These are phyloP conservation scores for Schizonepeta tenuifolia DNA, from an alignment of 257 asterid species.

Conservation along the genomic window DNA sequence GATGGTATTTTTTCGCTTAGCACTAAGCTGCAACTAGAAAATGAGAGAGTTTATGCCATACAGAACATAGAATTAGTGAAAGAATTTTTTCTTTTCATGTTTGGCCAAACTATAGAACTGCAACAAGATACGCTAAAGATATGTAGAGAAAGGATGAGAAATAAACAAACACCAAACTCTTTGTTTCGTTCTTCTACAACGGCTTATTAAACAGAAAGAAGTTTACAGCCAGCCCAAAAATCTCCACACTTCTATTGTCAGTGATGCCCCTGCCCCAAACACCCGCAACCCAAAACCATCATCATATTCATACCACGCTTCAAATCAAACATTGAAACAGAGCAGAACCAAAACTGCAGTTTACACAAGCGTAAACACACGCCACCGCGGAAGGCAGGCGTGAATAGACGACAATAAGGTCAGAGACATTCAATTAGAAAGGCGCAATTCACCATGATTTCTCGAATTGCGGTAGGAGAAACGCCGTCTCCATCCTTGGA, in stretches of 20 bases:
- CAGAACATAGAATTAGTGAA: background rate
- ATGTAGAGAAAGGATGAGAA: background rate
- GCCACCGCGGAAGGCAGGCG: background rate
- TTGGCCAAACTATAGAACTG: conserved; percentile 10
- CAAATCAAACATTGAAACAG: background rate
- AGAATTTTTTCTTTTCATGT: background rate
- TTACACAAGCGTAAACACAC: background rate
- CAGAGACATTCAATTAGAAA: background rate
- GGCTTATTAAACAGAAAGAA: conserved; percentile 7
- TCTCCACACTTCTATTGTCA: background rate
- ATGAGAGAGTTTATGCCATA: background rate
- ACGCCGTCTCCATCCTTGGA: conserved; percentile 98
- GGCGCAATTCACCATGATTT: conserved; percentile 72
- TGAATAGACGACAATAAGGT: background rate
- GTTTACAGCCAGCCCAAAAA: background rate
- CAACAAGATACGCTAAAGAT: conserved; percentile 7
- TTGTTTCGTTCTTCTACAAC: conserved; percentile 20
- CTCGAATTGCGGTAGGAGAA: conserved; percentile 99
- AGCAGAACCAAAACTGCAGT: conserved; percentile 4
- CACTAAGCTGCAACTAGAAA: background rate
- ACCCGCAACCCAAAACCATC: conserved; percentile 15
- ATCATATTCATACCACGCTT: conserved; percentile 10
- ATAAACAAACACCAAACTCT: background rate
- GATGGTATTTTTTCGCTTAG: conserved; percentile 7
- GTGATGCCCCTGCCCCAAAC: background rate